A percentile compares a stretch with the other conserved stretches of the same genome.
These are phyloP conservation scores for Nakaseomyces glabratus DNA, from an alignment of 1,139 yeast species.

Conservation along the genomic window DNA sequence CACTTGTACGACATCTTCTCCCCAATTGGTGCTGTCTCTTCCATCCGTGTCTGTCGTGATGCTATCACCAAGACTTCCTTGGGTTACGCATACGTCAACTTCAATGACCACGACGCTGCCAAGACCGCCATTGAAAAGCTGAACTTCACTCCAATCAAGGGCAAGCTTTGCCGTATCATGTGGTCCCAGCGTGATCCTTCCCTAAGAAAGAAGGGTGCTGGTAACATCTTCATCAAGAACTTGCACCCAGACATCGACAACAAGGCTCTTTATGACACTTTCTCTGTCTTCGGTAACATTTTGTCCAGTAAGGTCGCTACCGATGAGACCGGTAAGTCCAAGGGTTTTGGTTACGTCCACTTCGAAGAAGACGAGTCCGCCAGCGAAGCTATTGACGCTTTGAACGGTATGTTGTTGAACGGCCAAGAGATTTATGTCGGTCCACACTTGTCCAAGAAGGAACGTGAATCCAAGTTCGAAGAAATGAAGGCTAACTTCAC, in stretches of 20 bases:
- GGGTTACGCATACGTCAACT: conserved; percentile 98
- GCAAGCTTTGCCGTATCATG: conserved; percentile 98
- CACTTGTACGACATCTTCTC: conserved; percentile 89
- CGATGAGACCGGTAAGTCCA: conserved; percentile 84
- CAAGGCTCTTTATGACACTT: conserved; percentile 97
- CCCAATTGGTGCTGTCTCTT: conserved; percentile 90
- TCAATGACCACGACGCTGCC: conserved; percentile 82
- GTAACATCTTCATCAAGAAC: conserved; percentile 96
- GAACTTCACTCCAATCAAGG: conserved; percentile 89
- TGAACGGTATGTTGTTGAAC: conserved; percentile 96
- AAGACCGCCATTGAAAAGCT: conserved; percentile 91
- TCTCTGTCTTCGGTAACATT: conserved; percentile 92
- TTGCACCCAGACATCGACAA: conserved; percentile 97
- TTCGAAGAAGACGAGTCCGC: conserved; percentile 93
- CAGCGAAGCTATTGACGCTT: conserved; percentile 89
- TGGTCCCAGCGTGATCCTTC: conserved; percentile 99
- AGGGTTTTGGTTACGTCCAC: conserved; percentile 97
- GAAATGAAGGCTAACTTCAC: conserved; percentile 91
- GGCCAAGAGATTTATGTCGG: conserved; percentile 96
- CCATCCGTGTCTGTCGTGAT: conserved; percentile 98
- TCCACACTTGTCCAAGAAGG: conserved; percentile 86
- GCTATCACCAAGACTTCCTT: conserved; percentile 94
- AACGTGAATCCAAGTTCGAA: conserved; percentile 90
- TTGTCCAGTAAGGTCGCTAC: conserved; percentile 97
- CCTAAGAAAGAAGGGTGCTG: conserved; percentile 89